phyloP scores from a whole-genome alignment of 768 basidiomycete genomes.

The Collybia mongolica region DNA sequence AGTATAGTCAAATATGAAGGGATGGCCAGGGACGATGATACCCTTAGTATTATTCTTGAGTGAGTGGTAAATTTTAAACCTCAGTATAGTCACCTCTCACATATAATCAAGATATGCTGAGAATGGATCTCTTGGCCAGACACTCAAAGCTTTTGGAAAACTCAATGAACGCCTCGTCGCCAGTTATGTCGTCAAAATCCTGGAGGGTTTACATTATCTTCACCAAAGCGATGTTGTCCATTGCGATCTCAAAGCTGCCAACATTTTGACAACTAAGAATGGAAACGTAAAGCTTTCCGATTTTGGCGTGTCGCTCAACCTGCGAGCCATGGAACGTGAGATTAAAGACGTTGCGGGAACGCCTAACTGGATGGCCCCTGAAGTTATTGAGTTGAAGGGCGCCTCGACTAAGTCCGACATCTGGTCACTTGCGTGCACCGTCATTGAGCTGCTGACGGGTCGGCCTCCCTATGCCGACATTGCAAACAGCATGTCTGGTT shows the following conservation, averaged over 20 bases:
- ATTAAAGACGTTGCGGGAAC: constrained; percentile 90
- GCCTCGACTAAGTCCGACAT: constrained; percentile 93
- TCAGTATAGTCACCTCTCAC: constrained; percentile 5
- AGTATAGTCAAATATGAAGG: constrained; percentile 98
- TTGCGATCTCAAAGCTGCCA: constrained; percentile 97
- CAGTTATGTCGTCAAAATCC: constrained; percentile 92
- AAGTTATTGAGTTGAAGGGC: constrained; percentile 94
- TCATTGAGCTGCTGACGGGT: constrained; percentile 92
- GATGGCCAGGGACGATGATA: constrained; percentile 86
- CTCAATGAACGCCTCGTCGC: constrained; percentile 91
- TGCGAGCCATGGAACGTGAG: constrained; percentile 85
- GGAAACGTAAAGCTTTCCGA: constrained; percentile 97
- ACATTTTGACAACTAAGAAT: constrained; percentile 97
- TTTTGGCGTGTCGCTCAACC: constrained; percentile 95
- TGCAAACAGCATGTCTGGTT: constrained; percentile 87
- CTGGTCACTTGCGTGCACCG: constrained; percentile 94
- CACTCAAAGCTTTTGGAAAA: constrained; percentile 89
- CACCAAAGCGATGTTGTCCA: constrained; percentile 91
- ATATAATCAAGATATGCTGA: constrained; percentile 78
- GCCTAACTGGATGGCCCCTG: constrained; percentile 99
- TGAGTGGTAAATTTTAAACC: constrained; percentile 39
- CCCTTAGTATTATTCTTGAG: constrained; percentile 93
- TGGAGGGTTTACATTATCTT: constrained; percentile 93
- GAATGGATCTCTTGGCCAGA: constrained; percentile 93
- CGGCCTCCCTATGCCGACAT: constrained; percentile 91